A percentile compares a stretch with the other conserved stretches of the same genome.
Conservation (phyloP, 441 rosid genomes). For the Gossypium schwendimanii region DNA sequence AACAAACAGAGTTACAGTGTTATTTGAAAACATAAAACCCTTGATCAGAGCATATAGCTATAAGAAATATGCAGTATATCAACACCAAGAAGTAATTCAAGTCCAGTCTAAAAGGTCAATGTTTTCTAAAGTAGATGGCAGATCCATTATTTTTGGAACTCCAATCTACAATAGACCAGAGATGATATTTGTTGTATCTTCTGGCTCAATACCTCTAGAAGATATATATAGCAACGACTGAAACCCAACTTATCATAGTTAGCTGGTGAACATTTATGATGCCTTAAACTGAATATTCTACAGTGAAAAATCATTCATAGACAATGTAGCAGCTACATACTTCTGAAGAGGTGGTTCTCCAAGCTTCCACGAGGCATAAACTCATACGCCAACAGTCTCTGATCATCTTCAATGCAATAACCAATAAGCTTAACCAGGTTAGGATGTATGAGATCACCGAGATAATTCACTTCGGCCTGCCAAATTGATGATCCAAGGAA, state of each 20-base stretch:
- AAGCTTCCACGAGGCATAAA: conserved; percentile 97
- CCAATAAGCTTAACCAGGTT: conserved; percentile 92
- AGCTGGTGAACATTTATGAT: background rate
- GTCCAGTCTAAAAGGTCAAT: background rate
- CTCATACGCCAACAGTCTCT: conserved; percentile 84
- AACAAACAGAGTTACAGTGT: background rate
- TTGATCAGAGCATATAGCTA: background rate
- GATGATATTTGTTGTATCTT: background rate
- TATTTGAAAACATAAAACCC: background rate
- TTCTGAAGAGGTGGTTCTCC: conserved; percentile 93
- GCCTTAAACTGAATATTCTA: background rate
- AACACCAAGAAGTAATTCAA: background rate
- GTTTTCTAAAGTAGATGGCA: background rate
- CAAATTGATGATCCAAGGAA: conserved; percentile 18
- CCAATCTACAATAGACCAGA: background rate
- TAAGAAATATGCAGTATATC: background rate
- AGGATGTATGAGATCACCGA: conserved; percentile 82
- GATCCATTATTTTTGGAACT: conserved; percentile 3
- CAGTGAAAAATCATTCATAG: conserved; percentile 2
- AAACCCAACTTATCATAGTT: background rate
- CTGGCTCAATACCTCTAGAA: background rate
- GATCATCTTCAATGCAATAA: conserved; percentile 96
- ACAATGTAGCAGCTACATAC: conserved; percentile 31
- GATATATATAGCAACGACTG: background rate
- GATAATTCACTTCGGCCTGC: conserved; percentile 93